These are phyloP conservation scores for Ceratobasidium theobromae DNA, from an alignment of 1,284 basidiomycete species.

Conservation along the genomic window DNA sequence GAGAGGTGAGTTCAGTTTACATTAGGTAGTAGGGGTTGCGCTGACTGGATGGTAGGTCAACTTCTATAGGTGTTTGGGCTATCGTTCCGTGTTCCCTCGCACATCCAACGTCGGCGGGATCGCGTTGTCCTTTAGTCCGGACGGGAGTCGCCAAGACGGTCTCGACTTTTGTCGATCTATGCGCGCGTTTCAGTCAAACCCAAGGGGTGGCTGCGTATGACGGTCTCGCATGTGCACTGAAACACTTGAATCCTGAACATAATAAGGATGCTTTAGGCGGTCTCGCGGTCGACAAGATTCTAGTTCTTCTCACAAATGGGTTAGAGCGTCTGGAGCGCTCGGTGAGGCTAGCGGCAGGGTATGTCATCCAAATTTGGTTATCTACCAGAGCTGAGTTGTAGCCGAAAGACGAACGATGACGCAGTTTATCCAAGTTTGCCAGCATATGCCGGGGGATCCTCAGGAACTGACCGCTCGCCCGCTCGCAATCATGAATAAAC, in stretches of 20 bases:
- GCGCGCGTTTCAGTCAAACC: neutral
- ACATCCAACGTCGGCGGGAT: neutral
- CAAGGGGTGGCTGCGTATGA: neutral
- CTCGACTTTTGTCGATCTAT: constrained; percentile 4
- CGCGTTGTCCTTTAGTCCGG: constrained; percentile 3
- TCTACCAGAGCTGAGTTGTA: neutral
- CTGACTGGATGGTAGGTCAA: neutral
- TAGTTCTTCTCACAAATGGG: constrained; percentile 10
- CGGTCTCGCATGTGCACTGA: neutral
- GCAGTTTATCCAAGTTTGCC: neutral
- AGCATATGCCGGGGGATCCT: neutral
- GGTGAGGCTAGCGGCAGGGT: constrained; percentile 28
- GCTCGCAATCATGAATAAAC: constrained; percentile 4
- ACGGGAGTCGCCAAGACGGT: neutral
- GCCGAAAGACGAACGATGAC: neutral
- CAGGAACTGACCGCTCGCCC: constrained; percentile 43
- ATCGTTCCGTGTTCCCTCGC: constrained; percentile 2
- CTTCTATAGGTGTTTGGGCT: neutral
- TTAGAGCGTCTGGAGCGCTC: constrained; percentile 24
- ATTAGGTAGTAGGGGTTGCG: too few species aligned
- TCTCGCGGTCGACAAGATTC: neutral
- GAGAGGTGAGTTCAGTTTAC: too few species aligned
- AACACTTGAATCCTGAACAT: constrained; percentile 6
- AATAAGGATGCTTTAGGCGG: neutral
- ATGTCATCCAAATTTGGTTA: neutral